Evolutionary conservation across 805 yeast genomes (phyloP).

Genomic region (Metschnikowia arizonensis): DNA sequence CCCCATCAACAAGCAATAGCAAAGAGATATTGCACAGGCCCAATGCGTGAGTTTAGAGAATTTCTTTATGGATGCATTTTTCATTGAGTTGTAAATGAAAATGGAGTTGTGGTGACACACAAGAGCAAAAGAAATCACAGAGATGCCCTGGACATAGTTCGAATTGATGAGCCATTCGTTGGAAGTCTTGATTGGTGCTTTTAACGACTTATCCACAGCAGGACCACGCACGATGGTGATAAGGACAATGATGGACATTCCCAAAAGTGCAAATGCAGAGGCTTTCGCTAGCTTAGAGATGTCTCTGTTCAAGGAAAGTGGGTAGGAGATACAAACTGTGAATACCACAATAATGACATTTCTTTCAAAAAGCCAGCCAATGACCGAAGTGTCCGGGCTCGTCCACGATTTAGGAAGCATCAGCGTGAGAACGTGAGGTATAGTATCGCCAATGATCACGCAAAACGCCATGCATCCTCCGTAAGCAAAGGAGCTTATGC

Average conservation of each 20-base stretch:
- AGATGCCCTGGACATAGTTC: constrained; percentile 79
- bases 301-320: constrained; percentile 73
- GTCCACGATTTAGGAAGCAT: constrained; percentile 49
- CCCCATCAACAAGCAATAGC: constrained; percentile 75
- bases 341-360: constrained; percentile 67
- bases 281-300: constrained; percentile 85
- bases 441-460: constrained; percentile 90
- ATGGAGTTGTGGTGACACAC: constrained; percentile 95
- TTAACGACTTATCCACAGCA: constrained; percentile 41
- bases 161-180: constrained; percentile 49
- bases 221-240: constrained; percentile 78
- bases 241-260: constrained; percentile 75
- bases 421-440: constrained; percentile 81
- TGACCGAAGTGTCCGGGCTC: constrained; percentile 19
- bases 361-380: constrained; percentile 58
- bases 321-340: constrained; percentile 72
- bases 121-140: constrained; percentile 92
- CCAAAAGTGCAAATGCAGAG: constrained; percentile 75
- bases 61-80: constrained; percentile 68
- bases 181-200: constrained; percentile 43
- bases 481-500: constrained; percentile 86
- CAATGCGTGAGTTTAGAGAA: constrained; percentile 78
- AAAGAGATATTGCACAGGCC: constrained; percentile 75
- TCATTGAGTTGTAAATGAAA: constrained; percentile 80
- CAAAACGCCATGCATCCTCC: constrained; percentile 95